Percentiles rank a stretch among this genome's conserved stretches.
Evolutionary conservation across 495 filamentous ascomycete species (phyloP).

Genomic region (Tetracladium setigerum): DNA sequence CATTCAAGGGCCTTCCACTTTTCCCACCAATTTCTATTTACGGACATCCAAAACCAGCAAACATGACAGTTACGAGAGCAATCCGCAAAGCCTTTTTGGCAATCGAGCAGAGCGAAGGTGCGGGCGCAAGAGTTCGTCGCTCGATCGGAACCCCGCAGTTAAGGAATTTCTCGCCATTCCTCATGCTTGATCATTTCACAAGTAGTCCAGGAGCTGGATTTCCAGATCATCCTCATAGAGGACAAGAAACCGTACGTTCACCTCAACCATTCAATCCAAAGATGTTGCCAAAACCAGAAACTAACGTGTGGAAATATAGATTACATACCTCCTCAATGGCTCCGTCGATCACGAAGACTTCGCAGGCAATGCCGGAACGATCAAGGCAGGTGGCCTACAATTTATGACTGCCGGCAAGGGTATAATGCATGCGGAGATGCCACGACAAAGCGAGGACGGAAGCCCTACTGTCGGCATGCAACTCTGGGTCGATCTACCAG

Average conservation of each 20-base stretch:
- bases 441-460: slow-evolving; percentile 69
- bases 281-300: slow-evolving; percentile 7
- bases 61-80: slow-evolving; percentile 63
- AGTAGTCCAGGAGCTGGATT: slow-evolving; percentile 78
- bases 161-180: slow-evolving; percentile 84
- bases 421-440: slow-evolving; percentile 98
- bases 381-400: slow-evolving; percentile 79
- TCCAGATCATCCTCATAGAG: slow-evolving; percentile 62
- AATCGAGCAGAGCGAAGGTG: slow-evolving; percentile 81
- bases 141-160: slow-evolving; percentile 81
- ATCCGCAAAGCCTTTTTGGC: slow-evolving; percentile 80
- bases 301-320: slow-evolving; percentile 45
- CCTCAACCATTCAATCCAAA: slow-evolving; percentile 4
- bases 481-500: slow-evolving; percentile 88
- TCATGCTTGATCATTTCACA: slow-evolving; percentile 95
- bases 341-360: slow-evolving; percentile 96
- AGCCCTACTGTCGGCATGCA: slow-evolving; percentile 80
- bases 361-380: slow-evolving; percentile 78
- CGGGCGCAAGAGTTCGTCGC: slow-evolving; percentile 79
- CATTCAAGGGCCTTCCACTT: slow-evolving; percentile 15
- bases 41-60: slow-evolving; percentile 22
- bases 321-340: slow-evolving; percentile 82
- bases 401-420: slow-evolving; percentile 96
- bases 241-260: slow-evolving; percentile 18
- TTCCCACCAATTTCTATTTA: slow-evolving; percentile 15